Evolutionary conservation across 495 filamentous ascomycete genomes (phyloP).

Genomic region (Aspergillus nanangensis): DNA sequence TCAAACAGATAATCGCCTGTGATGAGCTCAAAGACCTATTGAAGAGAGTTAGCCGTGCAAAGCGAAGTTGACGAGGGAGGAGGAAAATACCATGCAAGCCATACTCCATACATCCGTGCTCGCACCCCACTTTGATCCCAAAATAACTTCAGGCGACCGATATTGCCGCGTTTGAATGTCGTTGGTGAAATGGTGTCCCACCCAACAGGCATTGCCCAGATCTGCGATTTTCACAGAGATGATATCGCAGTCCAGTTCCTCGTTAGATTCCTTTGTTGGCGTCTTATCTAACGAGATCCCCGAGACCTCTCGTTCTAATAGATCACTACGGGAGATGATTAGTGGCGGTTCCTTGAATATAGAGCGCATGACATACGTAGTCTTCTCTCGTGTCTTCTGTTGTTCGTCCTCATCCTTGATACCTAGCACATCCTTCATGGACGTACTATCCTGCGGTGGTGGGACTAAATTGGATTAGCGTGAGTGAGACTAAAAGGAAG

Average conservation of each 20-base stretch:
- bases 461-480: slow-evolving; percentile 10
- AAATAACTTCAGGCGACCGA: slow-evolving; percentile 92
- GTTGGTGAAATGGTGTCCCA: slow-evolving; percentile 97
- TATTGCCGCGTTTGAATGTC: slow-evolving; percentile 99
- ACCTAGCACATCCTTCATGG: slow-evolving; percentile 57
- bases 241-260: slow-evolving; percentile 59
- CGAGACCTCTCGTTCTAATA: slow-evolving; percentile 86
- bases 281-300: slow-evolving; percentile 89
- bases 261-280: slow-evolving; percentile 33
- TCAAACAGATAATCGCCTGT: slow-evolving; percentile 99
- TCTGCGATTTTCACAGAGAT: slow-evolving; percentile 99
- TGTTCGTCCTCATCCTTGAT: slow-evolving; percentile 63
- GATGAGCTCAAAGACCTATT: slow-evolving; percentile 93
- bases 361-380: slow-evolving; percentile 61
- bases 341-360: background rate
- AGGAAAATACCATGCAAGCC: slow-evolving; percentile 82
- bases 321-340: slow-evolving; percentile 54
- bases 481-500: background rate
- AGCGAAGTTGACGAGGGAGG: no score
- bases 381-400: slow-evolving; percentile 88
- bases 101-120: slow-evolving; percentile 99
- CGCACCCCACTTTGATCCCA: slow-evolving; percentile 96
- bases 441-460: slow-evolving; percentile 27
- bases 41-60: slow-evolving; percentile 6
- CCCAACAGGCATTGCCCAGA: slow-evolving; percentile 98